Evolutionary conservation across 345 rosid genomes (phyloP).

Genomic region (Aethionema arabicum): DNA sequence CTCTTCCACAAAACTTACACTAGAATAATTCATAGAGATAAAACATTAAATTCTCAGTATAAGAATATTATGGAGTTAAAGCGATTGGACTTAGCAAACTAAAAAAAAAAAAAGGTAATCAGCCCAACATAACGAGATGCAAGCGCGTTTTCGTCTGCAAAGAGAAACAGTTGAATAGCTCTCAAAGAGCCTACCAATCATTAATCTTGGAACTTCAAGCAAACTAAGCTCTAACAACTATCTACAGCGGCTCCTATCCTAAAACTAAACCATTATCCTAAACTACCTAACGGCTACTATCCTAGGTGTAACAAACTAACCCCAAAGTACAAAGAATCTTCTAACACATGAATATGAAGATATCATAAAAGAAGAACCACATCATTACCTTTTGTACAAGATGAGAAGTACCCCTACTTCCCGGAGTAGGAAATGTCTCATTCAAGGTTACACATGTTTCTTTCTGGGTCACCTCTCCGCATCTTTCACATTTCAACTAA

Average conservation of each 20-base stretch:
- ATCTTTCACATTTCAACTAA: conserved; percentile 76
- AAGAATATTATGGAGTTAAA: background rate
- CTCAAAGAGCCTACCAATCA: background rate
- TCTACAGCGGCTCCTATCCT: too few species aligned
- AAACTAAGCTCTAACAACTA: background rate
- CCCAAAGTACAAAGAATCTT: conserved; percentile 8
- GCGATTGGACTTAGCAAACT: background rate
- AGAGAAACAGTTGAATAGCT: background rate
- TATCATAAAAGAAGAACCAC: background rate
- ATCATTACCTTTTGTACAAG: conserved; percentile 77
- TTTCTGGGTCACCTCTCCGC: conserved; percentile 78
- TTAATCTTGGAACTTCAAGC: too few species aligned
- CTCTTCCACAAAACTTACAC: conserved; percentile 91
- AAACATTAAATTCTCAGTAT: conserved; percentile 10
- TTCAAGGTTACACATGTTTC: conserved; percentile 76
- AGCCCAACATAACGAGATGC: background rate
- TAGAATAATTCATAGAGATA: conserved; percentile 28
- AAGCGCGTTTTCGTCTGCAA: background rate
- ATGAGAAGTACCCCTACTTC: conserved; percentile 62
- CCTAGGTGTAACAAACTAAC: too few species aligned
- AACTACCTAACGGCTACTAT: too few species aligned
- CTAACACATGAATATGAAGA: background rate
- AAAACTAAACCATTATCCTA: too few species aligned
- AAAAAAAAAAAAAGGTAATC: background rate
- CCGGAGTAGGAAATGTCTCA: conserved; percentile 54